A percentile compares a stretch with the other conserved stretches of the same genome.
These are phyloP conservation scores for Citrullus colocynthis DNA, from an alignment of 306 rosid species.

Conservation along the genomic window DNA sequence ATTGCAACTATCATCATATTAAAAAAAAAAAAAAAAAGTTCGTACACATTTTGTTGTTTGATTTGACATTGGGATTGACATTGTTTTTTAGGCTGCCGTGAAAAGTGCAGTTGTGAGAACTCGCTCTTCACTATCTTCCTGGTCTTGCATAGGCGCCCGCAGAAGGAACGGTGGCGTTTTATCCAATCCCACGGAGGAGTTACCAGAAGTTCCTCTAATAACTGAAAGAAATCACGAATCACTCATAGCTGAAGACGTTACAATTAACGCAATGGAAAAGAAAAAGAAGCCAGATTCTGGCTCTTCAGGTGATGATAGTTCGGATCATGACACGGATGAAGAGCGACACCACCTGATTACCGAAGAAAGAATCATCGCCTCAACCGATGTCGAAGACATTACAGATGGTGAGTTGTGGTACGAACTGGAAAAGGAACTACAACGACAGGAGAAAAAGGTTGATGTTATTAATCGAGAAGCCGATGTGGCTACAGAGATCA, in stretches of 20 bases:
- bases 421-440: slow-evolving; percentile 79
- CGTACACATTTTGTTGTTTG: neutral
- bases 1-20: too few species aligned
- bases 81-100: slow-evolving; percentile 57
- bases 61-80: neutral
- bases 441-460: slow-evolving; percentile 33
- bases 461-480: slow-evolving; percentile 39
- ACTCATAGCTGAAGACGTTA: slow-evolving; percentile 17
- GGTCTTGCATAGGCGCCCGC: slow-evolving; percentile 98
- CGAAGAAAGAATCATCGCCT: slow-evolving; percentile 20
- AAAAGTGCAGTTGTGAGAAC: slow-evolving; percentile 90
- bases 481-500: slow-evolving; percentile 75
- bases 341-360: slow-evolving; percentile 50
- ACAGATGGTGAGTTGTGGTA: slow-evolving; percentile 80
- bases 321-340: slow-evolving; percentile 62
- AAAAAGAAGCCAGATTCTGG: slow-evolving; percentile 24
- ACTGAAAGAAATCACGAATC: slow-evolving; percentile 30
- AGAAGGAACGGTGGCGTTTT: slow-evolving; percentile 49
- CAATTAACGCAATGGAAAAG: slow-evolving; percentile 12
- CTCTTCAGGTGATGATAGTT: slow-evolving; percentile 36
- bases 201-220: slow-evolving; percentile 28
- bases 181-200: slow-evolving; percentile 26
- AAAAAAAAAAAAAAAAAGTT: neutral
- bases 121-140: slow-evolving; percentile 72
- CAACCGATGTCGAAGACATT: slow-evolving; percentile 33